Evolutionary conservation across 2,329 filamentous ascomycete genomes (phyloP), one percentile per base, ranked within the genome.

Genomic region (Rhexocercosporidium sp.): DNA sequence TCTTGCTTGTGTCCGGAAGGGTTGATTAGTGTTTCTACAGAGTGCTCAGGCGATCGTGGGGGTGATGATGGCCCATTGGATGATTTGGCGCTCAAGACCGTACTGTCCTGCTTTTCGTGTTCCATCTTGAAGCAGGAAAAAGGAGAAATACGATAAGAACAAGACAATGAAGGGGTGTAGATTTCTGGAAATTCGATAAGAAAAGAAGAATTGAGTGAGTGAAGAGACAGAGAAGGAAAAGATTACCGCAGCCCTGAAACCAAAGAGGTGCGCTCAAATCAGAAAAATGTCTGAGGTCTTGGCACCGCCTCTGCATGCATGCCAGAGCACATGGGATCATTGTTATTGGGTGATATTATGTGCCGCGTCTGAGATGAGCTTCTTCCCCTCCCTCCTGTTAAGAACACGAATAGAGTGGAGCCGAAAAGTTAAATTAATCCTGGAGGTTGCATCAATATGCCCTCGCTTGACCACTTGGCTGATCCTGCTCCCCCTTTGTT

Each of bases 1-100:
- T 85, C 82, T 68, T 85, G 82, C 54, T 78, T 78, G 72, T 85
- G 83, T 6, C 83, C 83, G 6, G 82, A 83, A 0, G 80, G 79
- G 71, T 85, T 85, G 70, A 84, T 73, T 7, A 67, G 54, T 18
- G 57, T 66, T n/a, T 60, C 62, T 20, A 18, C 29, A 1, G 60
- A 63, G 18, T 53, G 56, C 16, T 59, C 56, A 11, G 41, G 56
- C 22, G 56, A 59, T 18, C 12, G 37, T 3, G 56, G 56, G 27
- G 56, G 22, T 46, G 56, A 59, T 46, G 56, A 59, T 12, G 22
- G 16, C n/a, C 25, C 39, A 59, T 46, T 18, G 3, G 37, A 44
- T 12, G 11, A 37, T 59, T 29, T 59, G 37, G 56, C 22, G 34
- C 53, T 57, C 31, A 37, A 20, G 16, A 57, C 53, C 1, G 31